A percentile compares a stretch with the other conserved stretches of the same genome.
Evolutionary conservation across 2,329 filamentous ascomycete species (phyloP).

Genomic region (Alternaria sp.): DNA sequence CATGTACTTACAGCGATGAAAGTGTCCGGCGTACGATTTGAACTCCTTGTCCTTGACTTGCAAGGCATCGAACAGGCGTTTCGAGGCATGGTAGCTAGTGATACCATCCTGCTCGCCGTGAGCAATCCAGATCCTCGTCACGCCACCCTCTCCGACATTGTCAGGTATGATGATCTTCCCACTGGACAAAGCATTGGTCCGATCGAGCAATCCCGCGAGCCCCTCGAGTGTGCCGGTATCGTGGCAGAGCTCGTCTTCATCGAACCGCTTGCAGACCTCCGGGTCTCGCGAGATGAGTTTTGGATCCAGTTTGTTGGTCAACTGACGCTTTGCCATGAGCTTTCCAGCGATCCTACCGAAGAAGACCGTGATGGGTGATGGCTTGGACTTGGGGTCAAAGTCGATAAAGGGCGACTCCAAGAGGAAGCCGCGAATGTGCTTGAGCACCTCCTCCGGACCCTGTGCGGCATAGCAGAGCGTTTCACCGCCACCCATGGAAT

Average conservation of each 20-base stretch:
- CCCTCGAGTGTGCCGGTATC: conserved; percentile 87
- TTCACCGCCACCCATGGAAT: conserved; percentile 89
- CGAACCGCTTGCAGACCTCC: conserved; percentile 65
- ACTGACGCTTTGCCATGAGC: conserved; percentile 71
- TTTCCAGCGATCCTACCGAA: conserved; percentile 71
- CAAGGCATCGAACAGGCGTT: conserved; percentile 66
- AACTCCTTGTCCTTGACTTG: conserved; percentile 71
- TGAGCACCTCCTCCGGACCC: conserved; percentile 59
- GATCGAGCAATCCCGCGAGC: conserved; percentile 76
- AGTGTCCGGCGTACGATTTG: conserved; percentile 77
- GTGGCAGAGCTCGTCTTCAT: conserved; percentile 75
- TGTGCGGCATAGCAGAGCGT: conserved; percentile 65
- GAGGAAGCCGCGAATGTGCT: conserved; percentile 73
- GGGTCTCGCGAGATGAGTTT: conserved; percentile 72
- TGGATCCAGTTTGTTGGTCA: conserved; percentile 69
- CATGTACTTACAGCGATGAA: conserved; percentile 68
- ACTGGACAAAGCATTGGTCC: conserved; percentile 66
- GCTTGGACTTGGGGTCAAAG: conserved; percentile 70
- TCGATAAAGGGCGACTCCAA: conserved; percentile 81
- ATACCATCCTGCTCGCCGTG: conserved; percentile 79
- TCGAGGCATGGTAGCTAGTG: conserved; percentile 69
- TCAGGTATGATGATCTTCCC: conserved; percentile 59
- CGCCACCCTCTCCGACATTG: conserved; percentile 56
- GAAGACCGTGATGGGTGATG: conserved; percentile 67
- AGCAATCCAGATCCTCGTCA: conserved; percentile 71